Evolutionary conservation across 78 protist species (phyloP), one percentile per base, ranked within the genome.

Genomic region (Anaeramoeba flamelloides): DNA sequence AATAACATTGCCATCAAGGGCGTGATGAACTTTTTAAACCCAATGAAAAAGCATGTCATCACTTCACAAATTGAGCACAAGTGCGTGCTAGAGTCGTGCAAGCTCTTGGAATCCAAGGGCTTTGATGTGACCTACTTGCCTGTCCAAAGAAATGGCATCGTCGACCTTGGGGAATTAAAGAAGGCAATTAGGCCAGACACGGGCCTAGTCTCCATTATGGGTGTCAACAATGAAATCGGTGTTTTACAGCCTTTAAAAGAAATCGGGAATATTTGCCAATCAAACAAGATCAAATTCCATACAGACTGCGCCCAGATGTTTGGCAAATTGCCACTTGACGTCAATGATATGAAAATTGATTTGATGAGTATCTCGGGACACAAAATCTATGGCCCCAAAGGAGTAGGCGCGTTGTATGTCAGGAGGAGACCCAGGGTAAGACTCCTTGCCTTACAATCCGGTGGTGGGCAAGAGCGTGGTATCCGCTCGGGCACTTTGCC

Each of bases 391-490:
- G 91, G 87, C 0, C 90, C 90, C 36, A 87, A 87, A 76, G 97
- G 98, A 39, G 75, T 96, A 22, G 99, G 99, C 41, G 99, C 97
- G 3, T 82, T 96, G 34, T 96, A 89, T 86, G 90, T 96, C 77
- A 1, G 30, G 53, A 90, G 97, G 37, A 79, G 98, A 2, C n/a
- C n/a, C n/a, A n/a, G n/a, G n/a, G n/a, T n/a, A n/a, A n/a, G n/a
- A n/a, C n/a, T n/a, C n/a, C n/a, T n/a, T n/a, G n/a, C n/a, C n/a
- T n/a, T n/a, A n/a, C n/a, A 30, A 77, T 95, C 32, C 77, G 98
- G 98, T 34, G 99, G 99, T 30, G 99, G 99, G 34, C 98, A 95
- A 80, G 99, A 96, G 92, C 89, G 98, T 33, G 97, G 97, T 81
- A 41, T 89, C 83, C 89, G 95, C 22, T 38, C 82, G 3, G 99